phyloP scores from a whole-genome alignment of 129 eudicot species.

The Solidago caesia region DNA sequence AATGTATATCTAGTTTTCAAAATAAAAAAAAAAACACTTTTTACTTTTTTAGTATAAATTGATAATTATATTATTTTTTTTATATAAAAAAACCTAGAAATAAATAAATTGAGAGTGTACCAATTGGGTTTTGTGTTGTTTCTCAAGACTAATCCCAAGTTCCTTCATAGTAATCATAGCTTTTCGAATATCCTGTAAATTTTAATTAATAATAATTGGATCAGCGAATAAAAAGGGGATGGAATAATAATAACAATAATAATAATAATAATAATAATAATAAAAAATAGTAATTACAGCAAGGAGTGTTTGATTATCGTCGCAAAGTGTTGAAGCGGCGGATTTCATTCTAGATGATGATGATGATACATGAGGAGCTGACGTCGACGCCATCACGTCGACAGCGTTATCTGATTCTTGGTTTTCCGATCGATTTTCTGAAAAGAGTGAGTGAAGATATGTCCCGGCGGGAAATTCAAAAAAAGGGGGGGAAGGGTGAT shows the following conservation, averaged over 20 bases:
- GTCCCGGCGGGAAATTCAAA: conserved; percentile 24
- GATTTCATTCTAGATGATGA: conserved; percentile 37
- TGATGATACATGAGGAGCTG: conserved; percentile 40
- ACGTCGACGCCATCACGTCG: conserved; percentile 67
- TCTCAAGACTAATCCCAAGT: conserved; percentile 67
- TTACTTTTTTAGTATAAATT: too few relatives aligned
- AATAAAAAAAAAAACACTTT: too few relatives aligned
- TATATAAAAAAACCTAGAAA: conserved; percentile 27
- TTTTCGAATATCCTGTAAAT: conserved; percentile 61
- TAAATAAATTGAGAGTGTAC: conserved; percentile 16
- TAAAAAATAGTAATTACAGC: conserved; percentile 34
- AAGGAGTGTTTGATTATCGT: conserved; percentile 62
- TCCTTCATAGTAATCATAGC: conserved; percentile 60
- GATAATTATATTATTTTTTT: too few relatives aligned
- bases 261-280: not conserved
- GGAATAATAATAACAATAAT: too few relatives aligned
- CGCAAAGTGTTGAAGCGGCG: conserved; percentile 40
- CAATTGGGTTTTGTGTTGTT: conserved; percentile 47
- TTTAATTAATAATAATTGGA: not conserved
- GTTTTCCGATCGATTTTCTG: conserved; percentile 7
- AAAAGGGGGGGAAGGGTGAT: conserved; percentile 1
- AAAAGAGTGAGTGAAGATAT: not conserved
- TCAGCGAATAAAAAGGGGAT: too few relatives aligned
- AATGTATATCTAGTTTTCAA: too few relatives aligned
- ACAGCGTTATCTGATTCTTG: conserved; percentile 7